Evolutionary conservation across 2,329 filamentous ascomycete species (phyloP).

Genomic region (Pseudocercospora fuligena): DNA sequence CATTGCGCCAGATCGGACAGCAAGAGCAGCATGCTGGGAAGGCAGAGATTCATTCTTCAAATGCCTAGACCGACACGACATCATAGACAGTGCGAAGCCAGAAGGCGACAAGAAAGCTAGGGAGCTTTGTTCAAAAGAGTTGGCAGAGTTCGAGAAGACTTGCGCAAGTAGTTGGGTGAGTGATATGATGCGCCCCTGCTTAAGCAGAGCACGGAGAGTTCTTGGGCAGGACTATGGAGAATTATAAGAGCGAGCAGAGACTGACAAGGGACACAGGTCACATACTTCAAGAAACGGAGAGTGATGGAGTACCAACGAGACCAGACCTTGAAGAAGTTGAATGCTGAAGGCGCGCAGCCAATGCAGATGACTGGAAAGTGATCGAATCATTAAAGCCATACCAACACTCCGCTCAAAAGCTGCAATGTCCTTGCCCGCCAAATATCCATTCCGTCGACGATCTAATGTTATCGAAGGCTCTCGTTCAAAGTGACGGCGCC

Average conservation of each 20-base stretch:
- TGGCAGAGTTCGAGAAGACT: constrained; percentile 75
- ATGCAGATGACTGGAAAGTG: constrained; percentile 25
- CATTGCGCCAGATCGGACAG: constrained; percentile 82
- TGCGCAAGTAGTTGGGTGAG: constrained; percentile 90
- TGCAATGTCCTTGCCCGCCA: background rate
- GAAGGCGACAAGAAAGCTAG: constrained; percentile 57
- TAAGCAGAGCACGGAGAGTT: background rate
- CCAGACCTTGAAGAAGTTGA: constrained; percentile 73
- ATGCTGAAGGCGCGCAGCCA: constrained; percentile 48
- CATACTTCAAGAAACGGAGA: constrained; percentile 96
- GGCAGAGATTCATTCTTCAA: constrained; percentile 84
- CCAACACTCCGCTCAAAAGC: background rate
- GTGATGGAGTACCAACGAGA: constrained; percentile 91
- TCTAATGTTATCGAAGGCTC: background rate
- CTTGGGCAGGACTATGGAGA: background rate
- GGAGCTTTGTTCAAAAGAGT: constrained; percentile 61
- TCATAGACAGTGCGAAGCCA: constrained; percentile 71
- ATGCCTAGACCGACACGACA: constrained; percentile 81
- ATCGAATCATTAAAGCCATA: background rate
- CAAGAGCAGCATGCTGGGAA: constrained; percentile 86
- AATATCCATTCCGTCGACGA: background rate
- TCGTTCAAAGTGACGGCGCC: background rate
- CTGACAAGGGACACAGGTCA: constrained; percentile 63
- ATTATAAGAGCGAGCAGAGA: background rate
- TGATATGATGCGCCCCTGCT: constrained; percentile 30